Base-by-base conservation (phyloP, 306 rosid species). In the Potentilla sterilis region DNA sequence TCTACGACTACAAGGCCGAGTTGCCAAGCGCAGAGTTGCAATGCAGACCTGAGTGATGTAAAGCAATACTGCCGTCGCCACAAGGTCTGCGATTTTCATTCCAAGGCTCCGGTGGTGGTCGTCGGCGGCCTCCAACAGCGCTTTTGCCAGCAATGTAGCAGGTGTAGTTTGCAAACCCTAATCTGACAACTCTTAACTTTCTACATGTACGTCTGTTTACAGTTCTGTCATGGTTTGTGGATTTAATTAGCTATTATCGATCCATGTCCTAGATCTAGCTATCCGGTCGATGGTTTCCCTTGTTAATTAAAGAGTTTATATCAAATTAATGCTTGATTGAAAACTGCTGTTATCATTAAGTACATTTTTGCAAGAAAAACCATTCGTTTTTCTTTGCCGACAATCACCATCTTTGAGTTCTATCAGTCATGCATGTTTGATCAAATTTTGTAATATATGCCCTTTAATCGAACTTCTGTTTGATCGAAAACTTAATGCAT, bases 91-190 rank as follows among this genome's bases (percentile, higher is more conserved):
- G 96, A 88, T 75, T 12, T 70, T 13, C 99, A 96, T 82, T 88
- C 99, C 72, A 96, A 90, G 79, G 96, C 98, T 78, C 64, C 88
- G 66, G 63, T 72, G 4, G 98, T 89, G 66, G 58, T 74, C 37
- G 79, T 96, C 32, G 77, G 76, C 4, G 92, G 91, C 1, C 67
- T 67, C 37, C 87, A 80, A 5, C 97, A 90, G 74, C 84, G 99
- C 49, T 96, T 96, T 83, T 96, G 99, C 83, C 99, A 96, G 77
- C 99, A 96, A 90, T 96, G 99, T 76, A 96, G 99, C 93, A 96
- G 97, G 99, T 94, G 52, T 32, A 16, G 34, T 55, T 18, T 7
- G 2, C 24, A 83, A 82, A 89, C 97, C 92, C 92, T 89, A 85
- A 62, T 62, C 67, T 62, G 0, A 32, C 40, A 10, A 10, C 65